Conservation (phyloP, 2,329 filamentous ascomycete species). For the Penicillium palitans region DNA sequence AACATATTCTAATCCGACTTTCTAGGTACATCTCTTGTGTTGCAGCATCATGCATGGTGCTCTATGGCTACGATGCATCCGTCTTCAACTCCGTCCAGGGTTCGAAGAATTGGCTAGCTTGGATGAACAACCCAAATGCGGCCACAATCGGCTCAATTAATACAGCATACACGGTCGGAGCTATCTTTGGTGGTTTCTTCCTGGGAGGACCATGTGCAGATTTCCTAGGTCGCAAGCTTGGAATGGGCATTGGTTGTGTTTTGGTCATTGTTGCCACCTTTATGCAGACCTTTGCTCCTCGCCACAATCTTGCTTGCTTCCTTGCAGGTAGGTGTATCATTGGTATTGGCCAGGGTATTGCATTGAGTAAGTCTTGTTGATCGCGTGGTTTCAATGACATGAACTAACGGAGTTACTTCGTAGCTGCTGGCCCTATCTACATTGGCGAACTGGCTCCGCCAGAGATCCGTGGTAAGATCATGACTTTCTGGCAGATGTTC, state of each 20-base stretch:
- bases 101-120: slow-evolving; percentile 65
- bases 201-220: slow-evolving; percentile 65
- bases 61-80: slow-evolving; percentile 73
- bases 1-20: neutral
- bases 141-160: slow-evolving; percentile 60
- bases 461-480: slow-evolving; percentile 65
- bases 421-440: slow-evolving; percentile 67
- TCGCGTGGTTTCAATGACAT: neutral
- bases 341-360: slow-evolving; percentile 69
- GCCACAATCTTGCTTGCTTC: slow-evolving; percentile 63
- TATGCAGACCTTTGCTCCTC: slow-evolving; percentile 66
- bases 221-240: slow-evolving; percentile 61
- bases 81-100: slow-evolving; percentile 72
- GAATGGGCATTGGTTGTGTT: slow-evolving; percentile 65
- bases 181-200: slow-evolving; percentile 70
- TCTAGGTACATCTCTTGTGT: slow-evolving; percentile 66
- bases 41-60: slow-evolving; percentile 71
- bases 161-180: slow-evolving; percentile 69
- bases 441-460: slow-evolving; percentile 67
- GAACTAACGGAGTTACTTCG: slow-evolving; percentile 8
- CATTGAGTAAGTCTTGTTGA: slow-evolving; percentile 53
- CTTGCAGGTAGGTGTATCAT: slow-evolving; percentile 69
- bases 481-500: slow-evolving; percentile 70
- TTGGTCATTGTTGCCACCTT: slow-evolving; percentile 68
- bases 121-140: slow-evolving; percentile 53